Base-by-base conservation (phyloP, 1,284 basidiomycete genomes). In the Sphagnurus paluster region DNA sequence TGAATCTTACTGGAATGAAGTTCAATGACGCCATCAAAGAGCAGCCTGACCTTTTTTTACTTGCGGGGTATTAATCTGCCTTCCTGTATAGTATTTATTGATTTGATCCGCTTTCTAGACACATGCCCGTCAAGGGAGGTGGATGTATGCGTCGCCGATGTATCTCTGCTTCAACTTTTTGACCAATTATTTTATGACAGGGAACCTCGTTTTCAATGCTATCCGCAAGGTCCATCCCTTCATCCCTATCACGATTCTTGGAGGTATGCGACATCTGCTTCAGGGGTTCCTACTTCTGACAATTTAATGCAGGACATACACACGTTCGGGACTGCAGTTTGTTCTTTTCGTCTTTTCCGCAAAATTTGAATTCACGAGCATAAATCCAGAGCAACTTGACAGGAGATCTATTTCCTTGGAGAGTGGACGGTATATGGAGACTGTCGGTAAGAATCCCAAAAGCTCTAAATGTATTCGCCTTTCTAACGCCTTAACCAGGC, bases 391-490 rank as follows among this genome's bases (percentile, higher is more conserved):
- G 17, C 79, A 82, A 62, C 65, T 76, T 23, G 84, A 86, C 58
- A 75, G 76, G 5, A 76, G 82, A 17, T 78, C 81, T 0, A 85
- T 90, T 74, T 74, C 80, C 1, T 67, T 93, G 29, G 88, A 90
- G 56, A 90, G 87, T 44, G 91, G 91, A 36, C 74, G 88, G 19
- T 94, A 92, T 63, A 87, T 93, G 82, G 91, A 94, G 68, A 93
- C 91, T 6, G 74, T 93, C 46, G 89, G 88, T 72, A 46, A 26
- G 66, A 8, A 43, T 20, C 24, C 23, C 7, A 23, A 46, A 35
- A 26, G 23, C 30, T 13, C 7, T 3, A 10, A 7, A 7, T 16
- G 25, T 21, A 21, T 19, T 13, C 10, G 17, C 19, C 16, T 7
- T 14, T 11, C 4, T 20, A 5, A 16, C 35, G 3, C 17, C 11